Base-by-base conservation (phyloP, 2,329 filamentous ascomycete genomes). In the Leptographium wingfieldii region DNA sequence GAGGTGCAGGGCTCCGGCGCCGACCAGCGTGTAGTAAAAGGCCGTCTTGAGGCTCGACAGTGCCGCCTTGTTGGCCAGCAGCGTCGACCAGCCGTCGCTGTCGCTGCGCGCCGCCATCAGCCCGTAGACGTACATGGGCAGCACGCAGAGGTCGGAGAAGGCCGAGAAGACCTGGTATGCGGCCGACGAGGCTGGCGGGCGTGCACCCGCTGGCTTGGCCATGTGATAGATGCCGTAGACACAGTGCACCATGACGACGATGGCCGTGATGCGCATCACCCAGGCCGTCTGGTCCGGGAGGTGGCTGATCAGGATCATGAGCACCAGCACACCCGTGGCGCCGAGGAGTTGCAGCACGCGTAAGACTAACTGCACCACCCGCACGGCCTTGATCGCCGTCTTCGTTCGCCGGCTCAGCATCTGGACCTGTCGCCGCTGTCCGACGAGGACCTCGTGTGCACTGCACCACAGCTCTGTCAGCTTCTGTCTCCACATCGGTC, bases 141-240 rank as follows among this genome's bases (percentile, higher is more conserved):
- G 65, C 53, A 80, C 72, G 12, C 73, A 74, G 16, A 83, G 68
- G 70, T 97, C 92, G 51, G 87, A 81, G 52, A 90, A 74, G 12
- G 82, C 78, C 3, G 91, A 84, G 70, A 96, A 97, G 60, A 94
- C 74, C 72, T 95, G 90, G 72, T 97, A 97, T 64, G 90, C 92
- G 16, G 90, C 86, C 22, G 90, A 89, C 27, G 90, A 95, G 3
- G 79, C 86, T 0, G 92, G 85, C 0, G 91, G 84, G 57, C 91
- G 84, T 53, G 79, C 81, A 55, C 83, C 83, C 0, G 88, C 81
- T 46, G 85, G 82, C 38, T 88, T 83, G 16, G 82, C 77, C 48
- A 95, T 82, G 70, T 96, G 91, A 67, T 88, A 94, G 62, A 95
- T 80, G 51, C 81, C 88, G 71, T 97, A 97, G 22, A 84, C 67